Conservation (phyloP, 257 asterid species). For the Lavandula angustifolia region DNA sequence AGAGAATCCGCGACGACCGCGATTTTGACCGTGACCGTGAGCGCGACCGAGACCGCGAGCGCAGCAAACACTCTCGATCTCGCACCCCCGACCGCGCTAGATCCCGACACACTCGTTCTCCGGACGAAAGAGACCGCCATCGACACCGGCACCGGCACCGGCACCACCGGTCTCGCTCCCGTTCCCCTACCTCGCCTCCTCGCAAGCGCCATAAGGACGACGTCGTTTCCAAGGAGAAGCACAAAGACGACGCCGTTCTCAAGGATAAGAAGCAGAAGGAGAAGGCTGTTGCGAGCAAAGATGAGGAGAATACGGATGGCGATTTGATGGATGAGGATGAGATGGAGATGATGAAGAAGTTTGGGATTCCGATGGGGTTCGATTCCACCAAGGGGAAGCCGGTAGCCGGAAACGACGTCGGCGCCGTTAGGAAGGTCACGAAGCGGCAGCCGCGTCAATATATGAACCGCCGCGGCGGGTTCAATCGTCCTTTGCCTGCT, state of each 20-base stretch:
- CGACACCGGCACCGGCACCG: conserved; percentile 67
- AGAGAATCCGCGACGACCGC: conserved; percentile 43
- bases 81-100: conserved; percentile 81
- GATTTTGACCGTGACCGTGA: conserved; percentile 42
- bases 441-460: conserved; percentile 98
- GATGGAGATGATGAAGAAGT: conserved; percentile 92
- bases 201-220: conserved; percentile 77
- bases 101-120: conserved; percentile 76
- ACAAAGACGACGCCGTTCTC: conserved; percentile 41
- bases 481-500: conserved; percentile 95
- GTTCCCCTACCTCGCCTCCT: conserved; percentile 59
- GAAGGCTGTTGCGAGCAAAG: conserved; percentile 35
- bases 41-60: conserved; percentile 41
- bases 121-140: conserved; percentile 66
- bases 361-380: conserved; percentile 88
- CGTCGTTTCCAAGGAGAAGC: conserved; percentile 46
- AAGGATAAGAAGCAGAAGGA: conserved; percentile 57
- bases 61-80: conserved; percentile 64
- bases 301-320: conserved; percentile 41
- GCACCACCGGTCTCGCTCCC: conserved; percentile 53
- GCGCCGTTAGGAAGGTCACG: conserved; percentile 90
- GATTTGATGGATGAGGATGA: conserved; percentile 75
- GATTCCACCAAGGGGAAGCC: conserved; percentile 95
- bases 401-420: conserved; percentile 83
- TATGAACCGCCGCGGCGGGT: conserved; percentile 99